A percentile compares a stretch with the other conserved stretches of the same genome.
These are phyloP conservation scores for Urochloa ruziziensis DNA, from an alignment of 176 grass and related monocot genomes.

Conservation along the genomic window DNA sequence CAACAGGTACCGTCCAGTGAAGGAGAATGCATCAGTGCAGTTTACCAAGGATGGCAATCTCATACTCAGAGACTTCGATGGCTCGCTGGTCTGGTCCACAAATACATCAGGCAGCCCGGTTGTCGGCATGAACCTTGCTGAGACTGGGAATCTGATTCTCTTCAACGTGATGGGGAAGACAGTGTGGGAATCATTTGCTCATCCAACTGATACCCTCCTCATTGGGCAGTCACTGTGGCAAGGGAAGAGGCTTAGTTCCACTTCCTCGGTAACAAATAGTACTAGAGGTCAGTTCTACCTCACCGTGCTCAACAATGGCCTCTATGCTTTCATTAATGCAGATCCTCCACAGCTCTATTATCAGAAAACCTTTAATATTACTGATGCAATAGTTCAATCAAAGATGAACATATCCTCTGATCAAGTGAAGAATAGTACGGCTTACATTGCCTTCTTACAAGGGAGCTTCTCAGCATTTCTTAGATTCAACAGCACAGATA, in stretches of 20 bases:
- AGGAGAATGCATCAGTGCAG: constrained; percentile 48
- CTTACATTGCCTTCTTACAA: constrained; percentile 44
- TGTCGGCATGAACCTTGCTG: constrained; percentile 49
- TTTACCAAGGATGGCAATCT: constrained; percentile 45
- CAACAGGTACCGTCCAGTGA: constrained; percentile 38
- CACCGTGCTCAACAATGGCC: constrained; percentile 36
- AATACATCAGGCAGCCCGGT: constrained; percentile 31
- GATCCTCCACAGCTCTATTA: constrained; percentile 43
- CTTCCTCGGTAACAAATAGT: constrained; percentile 22
- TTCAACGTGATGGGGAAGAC: constrained; percentile 38
- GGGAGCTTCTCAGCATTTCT: constrained; percentile 50
- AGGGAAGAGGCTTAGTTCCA: constrained; percentile 48
- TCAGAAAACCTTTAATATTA: constrained; percentile 33
- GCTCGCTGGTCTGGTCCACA: constrained; percentile 44
- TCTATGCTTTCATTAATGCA: constrained; percentile 44
- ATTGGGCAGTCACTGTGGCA: constrained; percentile 54
- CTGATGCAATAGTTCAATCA: constrained; percentile 20
- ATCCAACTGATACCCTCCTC: constrained; percentile 56
- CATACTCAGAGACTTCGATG: constrained; percentile 43
- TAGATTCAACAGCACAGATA: constrained; percentile 5
- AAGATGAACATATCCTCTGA: constrained; percentile 41
- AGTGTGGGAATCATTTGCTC: constrained; percentile 58
- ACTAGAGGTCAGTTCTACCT: constrained; percentile 61
- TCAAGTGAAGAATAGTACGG: constrained; percentile 14
- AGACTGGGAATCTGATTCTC: constrained; percentile 59